Conservation (phyloP, 1,139 yeast species). For the Kurtzmaniella quercitrusa region DNA sequence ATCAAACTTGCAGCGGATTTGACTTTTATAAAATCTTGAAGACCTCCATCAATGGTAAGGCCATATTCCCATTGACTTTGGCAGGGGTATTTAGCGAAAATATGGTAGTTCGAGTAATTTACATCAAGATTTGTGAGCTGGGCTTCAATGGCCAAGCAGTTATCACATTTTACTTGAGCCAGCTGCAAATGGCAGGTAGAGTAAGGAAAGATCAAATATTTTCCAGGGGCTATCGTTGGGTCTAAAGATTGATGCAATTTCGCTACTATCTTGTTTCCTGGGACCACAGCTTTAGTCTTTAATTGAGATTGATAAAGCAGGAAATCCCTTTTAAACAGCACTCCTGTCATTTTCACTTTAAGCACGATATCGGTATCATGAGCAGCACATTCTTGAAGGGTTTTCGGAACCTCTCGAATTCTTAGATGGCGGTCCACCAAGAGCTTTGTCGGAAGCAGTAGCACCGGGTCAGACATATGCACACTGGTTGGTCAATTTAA, state of each 20-base stretch:
- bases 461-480: conserved; percentile 8
- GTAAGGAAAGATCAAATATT: conserved; percentile 35
- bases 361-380: conserved; percentile 20
- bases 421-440: conserved; percentile 9
- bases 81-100: conserved; percentile 19
- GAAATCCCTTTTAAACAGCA: conserved; percentile 25
- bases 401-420: conserved; percentile 26
- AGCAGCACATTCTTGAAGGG: conserved; percentile 22
- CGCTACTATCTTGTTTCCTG: conserved; percentile 32
- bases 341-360: conserved; percentile 29
- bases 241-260: conserved; percentile 15
- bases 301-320: conserved; percentile 13
- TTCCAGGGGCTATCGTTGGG: conserved; percentile 13
- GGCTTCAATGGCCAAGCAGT: conserved; percentile 17
- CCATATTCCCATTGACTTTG: conserved; percentile 28
- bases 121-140: conserved; percentile 1
- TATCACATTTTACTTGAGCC: conserved; percentile 16
- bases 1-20: conserved; percentile 23
- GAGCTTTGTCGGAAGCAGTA: conserved; percentile 8
- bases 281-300: conserved; percentile 20
- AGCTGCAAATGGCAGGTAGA: conserved; percentile 30
- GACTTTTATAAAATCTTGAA: conserved; percentile 34
- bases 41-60: conserved; percentile 35
- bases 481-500: background rate
- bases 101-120: conserved; percentile 10